phyloP scores from a whole-genome alignment of 139 green algal species.

The Chlamydomonas sp. region DNA sequence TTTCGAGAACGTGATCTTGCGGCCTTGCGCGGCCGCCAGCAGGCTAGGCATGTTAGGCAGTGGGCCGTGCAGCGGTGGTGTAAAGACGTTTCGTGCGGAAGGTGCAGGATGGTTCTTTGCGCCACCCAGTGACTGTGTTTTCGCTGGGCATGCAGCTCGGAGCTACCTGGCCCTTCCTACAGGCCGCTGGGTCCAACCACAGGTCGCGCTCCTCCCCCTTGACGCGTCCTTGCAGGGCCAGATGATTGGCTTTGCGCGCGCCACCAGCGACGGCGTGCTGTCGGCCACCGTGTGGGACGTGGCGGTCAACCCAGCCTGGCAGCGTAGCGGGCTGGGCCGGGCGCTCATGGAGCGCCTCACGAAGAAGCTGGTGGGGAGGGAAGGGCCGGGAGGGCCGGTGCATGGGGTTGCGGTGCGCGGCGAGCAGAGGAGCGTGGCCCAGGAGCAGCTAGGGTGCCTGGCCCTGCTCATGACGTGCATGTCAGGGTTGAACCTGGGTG shows the following conservation, averaged over 20 bases:
- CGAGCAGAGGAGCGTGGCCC: too few relatives aligned
- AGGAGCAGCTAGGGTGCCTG: too few relatives aligned
- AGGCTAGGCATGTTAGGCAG: too few relatives aligned
- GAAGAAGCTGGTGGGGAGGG: conserved; percentile 51
- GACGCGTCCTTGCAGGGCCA: conserved; percentile 49
- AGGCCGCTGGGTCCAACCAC: neutral
- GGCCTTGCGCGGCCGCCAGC: too few relatives aligned
- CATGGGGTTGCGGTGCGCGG: neutral
- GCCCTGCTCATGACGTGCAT: neutral
- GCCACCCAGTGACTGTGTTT: too few relatives aligned
- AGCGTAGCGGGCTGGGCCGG: conserved; percentile 79
- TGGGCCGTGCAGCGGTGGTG: too few relatives aligned
- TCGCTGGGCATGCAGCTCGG: too few relatives aligned
- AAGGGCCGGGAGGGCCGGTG: too few relatives aligned
- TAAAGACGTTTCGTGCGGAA: too few relatives aligned
- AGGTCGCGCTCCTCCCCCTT: neutral
- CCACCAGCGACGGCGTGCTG: conserved; percentile 85
- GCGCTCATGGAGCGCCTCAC: conserved; percentile 86
- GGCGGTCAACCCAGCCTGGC: conserved; percentile 84
- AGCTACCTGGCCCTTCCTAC: neutral
- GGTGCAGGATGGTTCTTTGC: too few relatives aligned
- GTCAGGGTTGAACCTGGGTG: neutral
- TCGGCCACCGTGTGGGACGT: conserved; percentile 92
- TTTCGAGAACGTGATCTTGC: too few relatives aligned
- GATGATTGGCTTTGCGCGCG: conserved; percentile 86